Evolutionary conservation across 345 rosid genomes (phyloP).

Genomic region (Citrus maxima): DNA sequence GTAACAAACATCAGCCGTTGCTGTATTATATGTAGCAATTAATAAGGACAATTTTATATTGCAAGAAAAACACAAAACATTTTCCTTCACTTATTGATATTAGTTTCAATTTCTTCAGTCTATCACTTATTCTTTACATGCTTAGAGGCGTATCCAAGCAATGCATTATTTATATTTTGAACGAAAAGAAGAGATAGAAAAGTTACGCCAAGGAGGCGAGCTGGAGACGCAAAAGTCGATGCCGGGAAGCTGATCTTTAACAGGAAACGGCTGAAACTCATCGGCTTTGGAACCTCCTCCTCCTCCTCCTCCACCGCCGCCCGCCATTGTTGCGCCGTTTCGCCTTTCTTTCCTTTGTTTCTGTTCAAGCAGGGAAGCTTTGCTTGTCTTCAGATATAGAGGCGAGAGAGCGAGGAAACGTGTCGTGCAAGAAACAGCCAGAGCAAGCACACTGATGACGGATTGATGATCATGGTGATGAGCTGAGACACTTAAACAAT

Average conservation of each 20-base stretch:
- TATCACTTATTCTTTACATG: neutral
- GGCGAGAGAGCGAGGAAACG: neutral
- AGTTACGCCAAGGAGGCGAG: conserved; percentile 76
- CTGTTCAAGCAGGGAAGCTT: too few relatives aligned
- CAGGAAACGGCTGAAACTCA: conserved; percentile 73
- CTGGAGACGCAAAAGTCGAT: conserved; percentile 73
- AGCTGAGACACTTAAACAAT: too few relatives aligned
- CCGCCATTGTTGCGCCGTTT: conserved; percentile 24
- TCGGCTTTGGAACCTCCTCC: conserved; percentile 39
- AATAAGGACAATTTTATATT: neutral
- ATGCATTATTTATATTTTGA: neutral
- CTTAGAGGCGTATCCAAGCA: neutral
- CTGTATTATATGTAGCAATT: neutral
- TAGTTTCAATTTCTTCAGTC: neutral
- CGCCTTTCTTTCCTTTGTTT: neutral
- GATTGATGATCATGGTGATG: neutral
- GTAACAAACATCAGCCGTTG: neutral
- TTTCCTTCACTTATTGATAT: neutral
- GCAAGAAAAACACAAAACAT: neutral
- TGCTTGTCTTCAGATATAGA: neutral
- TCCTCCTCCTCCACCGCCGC: conserved; percentile 20
- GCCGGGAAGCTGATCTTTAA: conserved; percentile 87
- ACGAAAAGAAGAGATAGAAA: neutral
- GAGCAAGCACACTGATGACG: neutral
- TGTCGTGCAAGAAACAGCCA: neutral